Evolutionary conservation across 2,329 filamentous ascomycete genomes (phyloP).

Genomic region (Penicillium griseofulvum): DNA sequence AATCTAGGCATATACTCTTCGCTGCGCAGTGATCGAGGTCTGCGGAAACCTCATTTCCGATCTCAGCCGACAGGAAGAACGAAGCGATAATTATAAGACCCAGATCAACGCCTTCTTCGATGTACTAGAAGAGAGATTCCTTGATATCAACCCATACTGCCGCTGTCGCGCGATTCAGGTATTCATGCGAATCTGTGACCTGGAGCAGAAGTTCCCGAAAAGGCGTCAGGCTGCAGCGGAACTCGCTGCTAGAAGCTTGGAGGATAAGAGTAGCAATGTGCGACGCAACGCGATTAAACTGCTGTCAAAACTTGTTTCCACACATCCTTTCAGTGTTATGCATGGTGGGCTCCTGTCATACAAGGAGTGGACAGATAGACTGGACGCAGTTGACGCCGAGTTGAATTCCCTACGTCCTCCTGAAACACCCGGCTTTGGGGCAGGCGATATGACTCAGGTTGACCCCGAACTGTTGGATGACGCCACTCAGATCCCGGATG

Average conservation of each 20-base stretch:
- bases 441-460: slow-evolving; percentile 65
- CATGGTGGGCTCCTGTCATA: slow-evolving; percentile 82
- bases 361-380: slow-evolving; percentile 78
- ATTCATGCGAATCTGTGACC: slow-evolving; percentile 83
- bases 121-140: slow-evolving; percentile 89
- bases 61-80: slow-evolving; percentile 85
- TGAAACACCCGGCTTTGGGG: slow-evolving; percentile 69
- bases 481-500: slow-evolving; percentile 71
- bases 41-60: slow-evolving; percentile 93
- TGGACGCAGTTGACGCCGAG: slow-evolving; percentile 80
- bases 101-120: slow-evolving; percentile 98
- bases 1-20: slow-evolving; percentile 77
- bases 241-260: slow-evolving; percentile 80
- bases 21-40: slow-evolving; percentile 92
- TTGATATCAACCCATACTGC: slow-evolving; percentile 96
- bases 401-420: slow-evolving; percentile 76
- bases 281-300: slow-evolving; percentile 93
- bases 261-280: slow-evolving; percentile 98
- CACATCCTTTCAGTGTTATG: slow-evolving; percentile 89
- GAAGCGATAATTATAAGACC: slow-evolving; percentile 86
- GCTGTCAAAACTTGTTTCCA: slow-evolving; percentile 81
- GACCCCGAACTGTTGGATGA: slow-evolving; percentile 82
- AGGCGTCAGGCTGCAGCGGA: slow-evolving; percentile 83
- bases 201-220: slow-evolving; percentile 96
- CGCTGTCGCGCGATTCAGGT: slow-evolving; percentile 89